Evolutionary conservation across 2,329 filamentous ascomycete genomes (phyloP), one percentile per base, ranked within the genome.

Genomic region (Tolypocladium sp.): DNA sequence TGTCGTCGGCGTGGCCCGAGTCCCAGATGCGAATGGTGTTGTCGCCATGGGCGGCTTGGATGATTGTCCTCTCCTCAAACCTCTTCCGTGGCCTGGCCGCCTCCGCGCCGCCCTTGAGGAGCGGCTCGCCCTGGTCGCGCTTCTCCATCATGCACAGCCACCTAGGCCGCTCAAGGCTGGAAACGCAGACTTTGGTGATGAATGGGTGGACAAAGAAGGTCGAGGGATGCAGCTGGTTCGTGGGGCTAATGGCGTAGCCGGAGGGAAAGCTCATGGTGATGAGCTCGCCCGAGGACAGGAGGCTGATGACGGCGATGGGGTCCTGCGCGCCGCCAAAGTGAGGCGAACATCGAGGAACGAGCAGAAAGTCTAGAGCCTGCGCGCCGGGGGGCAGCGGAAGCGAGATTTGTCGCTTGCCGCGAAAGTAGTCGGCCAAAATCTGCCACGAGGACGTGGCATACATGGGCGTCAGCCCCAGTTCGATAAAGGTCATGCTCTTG

Each of bases 401-500:
- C 13, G 88, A 81, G 53, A 85, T 81, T 61, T 89, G 84, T 22
- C 84, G 80, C 69, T 91, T 95, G n/a, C 85, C 87, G 62, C 87
- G 84, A 66, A 96, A 89, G 72, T 97, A 91, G 49, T 86, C 84
- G 0, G 86, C 80, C 1, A 99, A 81, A 0, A 88, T 74, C 68
- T 95, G 90, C 91, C 92, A 97, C 4, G 90, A 87, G 12, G 92
- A 93, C 5, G 94, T 97, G 41, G 91, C 86, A 74, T 97, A 97
- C 56, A 91, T 87, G 1, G 94, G 94, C 8, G 93, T 97, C 55
- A 86, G 76, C 2, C 94, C 94, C 59, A 99, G 79, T 65, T 99
- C 94, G 59, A 97, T 80, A 64, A 97, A 93, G 0, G 90, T 96
- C 62, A 99, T 74, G 6, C 90, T 91, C 71, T 90, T 92, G 6